phyloP scores from a whole-genome alignment of 345 rosid species.

The Cochlearia excelsa region DNA sequence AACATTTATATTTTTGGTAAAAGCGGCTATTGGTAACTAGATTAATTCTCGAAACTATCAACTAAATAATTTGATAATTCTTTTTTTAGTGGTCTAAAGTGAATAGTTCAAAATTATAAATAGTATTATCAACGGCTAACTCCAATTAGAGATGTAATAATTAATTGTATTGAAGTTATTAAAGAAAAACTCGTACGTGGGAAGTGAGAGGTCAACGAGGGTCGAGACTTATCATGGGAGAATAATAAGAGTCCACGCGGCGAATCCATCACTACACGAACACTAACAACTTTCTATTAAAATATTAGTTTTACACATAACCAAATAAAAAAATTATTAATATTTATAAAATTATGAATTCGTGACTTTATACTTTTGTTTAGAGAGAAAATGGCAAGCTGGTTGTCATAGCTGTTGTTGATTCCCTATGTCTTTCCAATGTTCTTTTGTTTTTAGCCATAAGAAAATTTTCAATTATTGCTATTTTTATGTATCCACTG shows the following conservation, averaged over 20 bases:
- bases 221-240: constrained; percentile 32
- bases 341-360: constrained; percentile 17
- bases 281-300: constrained; percentile 25
- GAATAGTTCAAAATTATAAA: too few relatives aligned
- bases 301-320: constrained; percentile 19
- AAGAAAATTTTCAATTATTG: neutral
- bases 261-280: constrained; percentile 36
- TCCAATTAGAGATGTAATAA: too few relatives aligned
- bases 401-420: constrained; percentile 45
- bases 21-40: too few relatives aligned
- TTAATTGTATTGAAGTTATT: too few relatives aligned
- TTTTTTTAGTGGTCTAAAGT: too few relatives aligned
- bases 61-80: too few relatives aligned
- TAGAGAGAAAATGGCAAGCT: constrained; percentile 30
- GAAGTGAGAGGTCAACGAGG: constrained; percentile 23
- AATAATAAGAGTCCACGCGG: constrained; percentile 32
- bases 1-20: too few relatives aligned
- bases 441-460: constrained; percentile 33
- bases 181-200: constrained; percentile 23
- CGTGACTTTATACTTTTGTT: constrained; percentile 31
- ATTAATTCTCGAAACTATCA: too few relatives aligned
- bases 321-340: constrained; percentile 6
- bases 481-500: neutral
- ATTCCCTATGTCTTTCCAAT: constrained; percentile 41
- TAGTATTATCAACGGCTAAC: too few relatives aligned